Conservation (phyloP, 345 rosid species). For the Aethionema arabicum region DNA sequence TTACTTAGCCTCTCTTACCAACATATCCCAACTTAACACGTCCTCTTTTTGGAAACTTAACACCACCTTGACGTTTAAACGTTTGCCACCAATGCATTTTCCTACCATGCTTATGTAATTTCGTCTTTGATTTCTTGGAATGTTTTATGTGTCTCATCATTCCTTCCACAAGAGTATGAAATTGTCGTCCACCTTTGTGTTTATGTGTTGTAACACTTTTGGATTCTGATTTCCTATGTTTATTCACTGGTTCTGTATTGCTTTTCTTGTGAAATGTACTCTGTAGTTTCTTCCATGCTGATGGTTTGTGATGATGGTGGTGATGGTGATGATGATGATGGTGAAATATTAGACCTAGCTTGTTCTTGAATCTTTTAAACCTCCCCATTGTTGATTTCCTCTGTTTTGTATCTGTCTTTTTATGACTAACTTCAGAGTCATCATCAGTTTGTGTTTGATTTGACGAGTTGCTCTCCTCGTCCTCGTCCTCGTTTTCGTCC, state of each 20-base stretch:
- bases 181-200: constrained; percentile 46
- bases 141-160: constrained; percentile 45
- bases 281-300: constrained; percentile 48
- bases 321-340: constrained; percentile 71
- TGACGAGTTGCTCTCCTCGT: constrained; percentile 27
- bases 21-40: constrained; percentile 37
- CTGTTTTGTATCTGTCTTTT: constrained; percentile 24
- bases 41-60: constrained; percentile 43
- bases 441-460: constrained; percentile 21
- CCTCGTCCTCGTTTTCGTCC: too few relatives aligned
- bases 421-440: constrained; percentile 16
- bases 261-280: constrained; percentile 30
- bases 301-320: constrained; percentile 36
- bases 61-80: constrained; percentile 39
- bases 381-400: constrained; percentile 38
- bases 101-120: constrained; percentile 17
- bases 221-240: constrained; percentile 25
- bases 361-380: constrained; percentile 56
- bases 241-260: constrained; percentile 24
- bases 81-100: constrained; percentile 46
- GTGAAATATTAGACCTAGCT: constrained; percentile 59
- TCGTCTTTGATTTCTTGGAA: constrained; percentile 44
- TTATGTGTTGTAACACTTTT: constrained; percentile 31
- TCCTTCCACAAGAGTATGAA: constrained; percentile 51
- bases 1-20: constrained; percentile 21